phyloP scores from a whole-genome alignment of 2,329 filamentous ascomycete species.

The Emmonsia crescens region DNA sequence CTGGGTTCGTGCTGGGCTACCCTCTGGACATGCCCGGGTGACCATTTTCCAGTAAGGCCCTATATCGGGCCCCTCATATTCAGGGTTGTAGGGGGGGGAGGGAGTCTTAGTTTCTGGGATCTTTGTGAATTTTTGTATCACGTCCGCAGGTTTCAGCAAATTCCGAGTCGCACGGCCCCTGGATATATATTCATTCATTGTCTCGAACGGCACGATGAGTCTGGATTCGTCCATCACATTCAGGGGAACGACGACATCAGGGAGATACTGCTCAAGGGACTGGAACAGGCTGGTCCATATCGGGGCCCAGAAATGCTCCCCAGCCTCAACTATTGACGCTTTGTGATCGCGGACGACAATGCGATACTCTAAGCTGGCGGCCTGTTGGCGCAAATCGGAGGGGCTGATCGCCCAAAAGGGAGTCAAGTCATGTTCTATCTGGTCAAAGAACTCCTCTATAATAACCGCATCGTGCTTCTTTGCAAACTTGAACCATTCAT shows the following conservation, averaged over 20 bases:
- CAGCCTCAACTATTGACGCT: constrained; percentile 20
- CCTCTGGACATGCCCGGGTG: constrained; percentile 28
- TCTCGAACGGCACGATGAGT: constrained; percentile 38
- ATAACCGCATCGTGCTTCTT: constrained; percentile 32
- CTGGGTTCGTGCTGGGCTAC: constrained; percentile 12
- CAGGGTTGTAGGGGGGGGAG: constrained; percentile 6
- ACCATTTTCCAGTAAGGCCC: constrained; percentile 35
- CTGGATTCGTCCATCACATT: constrained; percentile 42
- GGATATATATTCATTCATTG: constrained; percentile 30
- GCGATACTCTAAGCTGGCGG: constrained; percentile 26
- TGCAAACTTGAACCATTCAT: constrained; percentile 39
- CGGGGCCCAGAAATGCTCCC: constrained; percentile 28
- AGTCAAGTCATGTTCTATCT: constrained; percentile 39
- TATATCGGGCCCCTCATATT: constrained; percentile 3
- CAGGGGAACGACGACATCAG: constrained; percentile 38
- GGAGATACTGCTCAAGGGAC: constrained; percentile 28
- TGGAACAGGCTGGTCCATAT: constrained; percentile 33
- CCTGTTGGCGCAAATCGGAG: constrained; percentile 31
- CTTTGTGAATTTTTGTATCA: constrained; percentile 19
- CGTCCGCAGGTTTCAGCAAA: constrained; percentile 19
- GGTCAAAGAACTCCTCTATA: constrained; percentile 42
- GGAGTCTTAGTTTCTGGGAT: background rate
- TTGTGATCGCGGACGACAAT: constrained; percentile 34
- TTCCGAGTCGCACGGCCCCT: constrained; percentile 21
- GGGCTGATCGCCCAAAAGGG: constrained; percentile 41